These are phyloP conservation scores for Phaseolus coccineus DNA, from an alignment of 331 rosid genomes.

Conservation along the genomic window DNA sequence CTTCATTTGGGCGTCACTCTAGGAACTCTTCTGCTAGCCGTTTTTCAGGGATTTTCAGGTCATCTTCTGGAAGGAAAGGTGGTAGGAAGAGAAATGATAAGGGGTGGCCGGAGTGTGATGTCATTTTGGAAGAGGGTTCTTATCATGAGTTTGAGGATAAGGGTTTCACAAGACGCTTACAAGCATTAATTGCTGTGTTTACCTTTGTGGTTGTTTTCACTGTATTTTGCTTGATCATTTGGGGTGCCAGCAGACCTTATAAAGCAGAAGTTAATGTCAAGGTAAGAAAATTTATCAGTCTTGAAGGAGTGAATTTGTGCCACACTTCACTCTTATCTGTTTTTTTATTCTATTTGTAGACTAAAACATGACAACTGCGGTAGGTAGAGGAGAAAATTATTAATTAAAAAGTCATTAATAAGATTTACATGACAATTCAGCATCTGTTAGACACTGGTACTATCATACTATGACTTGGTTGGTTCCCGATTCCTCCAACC, in stretches of 20 bases:
- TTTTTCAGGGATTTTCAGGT: slow-evolving; percentile 89
- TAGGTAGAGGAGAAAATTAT: neutral
- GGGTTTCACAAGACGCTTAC: slow-evolving; percentile 61
- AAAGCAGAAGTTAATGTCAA: slow-evolving; percentile 68
- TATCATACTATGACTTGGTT: neutral
- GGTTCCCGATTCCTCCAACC: slow-evolving; percentile 13
- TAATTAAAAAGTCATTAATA: neutral
- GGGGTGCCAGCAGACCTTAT: slow-evolving; percentile 95
- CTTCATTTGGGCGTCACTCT: slow-evolving; percentile 88
- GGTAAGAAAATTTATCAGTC: slow-evolving; percentile 50
- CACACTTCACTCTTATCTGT: neutral
- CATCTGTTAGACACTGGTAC: neutral
- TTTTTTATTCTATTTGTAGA: neutral
- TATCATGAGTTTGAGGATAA: slow-evolving; percentile 71
- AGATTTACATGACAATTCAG: neutral
- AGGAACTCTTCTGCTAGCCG: slow-evolving; percentile 90
- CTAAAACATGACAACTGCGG: neutral
- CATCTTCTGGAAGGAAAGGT: slow-evolving; percentile 84
- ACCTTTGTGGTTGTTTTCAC: slow-evolving; percentile 72
- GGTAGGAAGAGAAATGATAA: slow-evolving; percentile 79
- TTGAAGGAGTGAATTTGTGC: neutral
- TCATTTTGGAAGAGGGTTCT: slow-evolving; percentile 88
- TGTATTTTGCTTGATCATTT: slow-evolving; percentile 85
- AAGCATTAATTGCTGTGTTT: slow-evolving; percentile 63
- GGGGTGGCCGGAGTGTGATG: slow-evolving; percentile 96